phyloP scores from a whole-genome alignment of 1,284 basidiomycete genomes.

The Cutaneotrichosporon daszewskae region DNA sequence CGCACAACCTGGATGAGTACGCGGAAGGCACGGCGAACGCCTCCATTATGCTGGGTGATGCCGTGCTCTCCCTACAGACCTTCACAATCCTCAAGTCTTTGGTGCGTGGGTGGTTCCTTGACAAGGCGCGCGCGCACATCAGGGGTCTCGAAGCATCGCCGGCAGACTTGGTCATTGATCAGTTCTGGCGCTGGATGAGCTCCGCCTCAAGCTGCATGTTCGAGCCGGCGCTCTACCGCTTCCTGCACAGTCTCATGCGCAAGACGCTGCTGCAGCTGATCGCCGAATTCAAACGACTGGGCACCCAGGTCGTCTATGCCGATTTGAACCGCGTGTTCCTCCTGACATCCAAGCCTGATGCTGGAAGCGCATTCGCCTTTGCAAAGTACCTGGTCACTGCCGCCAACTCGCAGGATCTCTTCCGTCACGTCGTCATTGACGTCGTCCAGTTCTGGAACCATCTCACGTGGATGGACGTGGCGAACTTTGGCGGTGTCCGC shows the following conservation, averaged over 20 bases:
- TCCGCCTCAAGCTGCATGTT: slow-evolving; percentile 80
- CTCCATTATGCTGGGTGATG: slow-evolving; percentile 81
- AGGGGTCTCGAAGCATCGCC: slow-evolving; percentile 44
- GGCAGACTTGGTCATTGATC: slow-evolving; percentile 58
- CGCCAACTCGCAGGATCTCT: slow-evolving; percentile 89
- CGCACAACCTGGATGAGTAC: slow-evolving; percentile 88
- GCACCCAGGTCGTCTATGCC: slow-evolving; percentile 90
- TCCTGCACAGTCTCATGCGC: slow-evolving; percentile 92
- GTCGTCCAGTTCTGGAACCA: slow-evolving; percentile 92
- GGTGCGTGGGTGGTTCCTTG: slow-evolving; percentile 89
- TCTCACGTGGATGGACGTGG: slow-evolving; percentile 90
- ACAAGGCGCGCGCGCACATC: slow-evolving; percentile 60
- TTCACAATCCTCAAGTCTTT: slow-evolving; percentile 81
- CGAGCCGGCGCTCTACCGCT: slow-evolving; percentile 88
- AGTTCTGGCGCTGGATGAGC: slow-evolving; percentile 97
- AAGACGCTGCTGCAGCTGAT: slow-evolving; percentile 96
- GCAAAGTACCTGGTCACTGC: slow-evolving; percentile 91
- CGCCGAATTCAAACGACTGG: slow-evolving; percentile 92
- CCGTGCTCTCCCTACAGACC: slow-evolving; percentile 81
- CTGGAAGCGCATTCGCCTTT: slow-evolving; percentile 90
- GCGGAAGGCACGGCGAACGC: slow-evolving; percentile 64
- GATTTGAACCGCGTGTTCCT: slow-evolving; percentile 87
- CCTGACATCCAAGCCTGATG: slow-evolving; percentile 85
- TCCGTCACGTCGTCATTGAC: slow-evolving; percentile 84
- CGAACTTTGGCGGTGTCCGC: slow-evolving; percentile 87